Conservation (phyloP, 345 rosid genomes). For the Pistacia integerrima region DNA sequence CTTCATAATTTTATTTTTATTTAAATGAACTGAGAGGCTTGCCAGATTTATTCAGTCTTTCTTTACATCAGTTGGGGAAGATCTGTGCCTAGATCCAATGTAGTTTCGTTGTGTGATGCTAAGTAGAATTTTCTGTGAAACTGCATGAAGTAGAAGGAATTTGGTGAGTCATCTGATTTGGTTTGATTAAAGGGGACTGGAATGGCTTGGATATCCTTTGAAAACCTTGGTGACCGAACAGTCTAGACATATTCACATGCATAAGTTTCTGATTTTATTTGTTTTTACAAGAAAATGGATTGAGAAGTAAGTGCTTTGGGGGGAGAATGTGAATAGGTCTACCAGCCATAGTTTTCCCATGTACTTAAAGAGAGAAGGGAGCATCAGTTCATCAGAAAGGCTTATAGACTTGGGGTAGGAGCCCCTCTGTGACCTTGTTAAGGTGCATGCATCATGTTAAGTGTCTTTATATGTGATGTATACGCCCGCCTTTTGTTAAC, state of each 20-base stretch:
- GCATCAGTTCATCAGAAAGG: not conserved
- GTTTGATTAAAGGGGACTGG: slow-evolving; percentile 15
- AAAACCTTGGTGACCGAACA: not conserved
- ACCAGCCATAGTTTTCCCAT: not conserved
- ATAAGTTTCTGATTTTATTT: not conserved
- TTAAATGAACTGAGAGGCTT: slow-evolving; percentile 8
- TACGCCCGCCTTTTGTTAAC: not conserved
- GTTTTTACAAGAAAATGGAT: no score
- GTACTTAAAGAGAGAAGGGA: not conserved
- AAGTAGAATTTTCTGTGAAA: slow-evolving; percentile 15
- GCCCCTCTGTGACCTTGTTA: not conserved
- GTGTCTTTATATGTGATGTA: not conserved
- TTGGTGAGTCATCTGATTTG: slow-evolving; percentile 12
- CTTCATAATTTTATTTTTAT: not conserved
- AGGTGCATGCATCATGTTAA: not conserved
- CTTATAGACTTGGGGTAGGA: not conserved
- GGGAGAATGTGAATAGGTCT: not conserved
- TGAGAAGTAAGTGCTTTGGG: not conserved
- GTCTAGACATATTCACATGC: not conserved
- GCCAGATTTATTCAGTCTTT: slow-evolving; percentile 21
- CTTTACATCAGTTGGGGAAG: slow-evolving; percentile 17
- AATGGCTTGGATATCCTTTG: slow-evolving; percentile 9
- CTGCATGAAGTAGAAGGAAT: slow-evolving; percentile 18
- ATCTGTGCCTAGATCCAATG: slow-evolving; percentile 26
- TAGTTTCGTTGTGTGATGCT: slow-evolving; percentile 18